Conservation (phyloP, 129 eudicot genomes). For the Dittrichia graveolens region DNA sequence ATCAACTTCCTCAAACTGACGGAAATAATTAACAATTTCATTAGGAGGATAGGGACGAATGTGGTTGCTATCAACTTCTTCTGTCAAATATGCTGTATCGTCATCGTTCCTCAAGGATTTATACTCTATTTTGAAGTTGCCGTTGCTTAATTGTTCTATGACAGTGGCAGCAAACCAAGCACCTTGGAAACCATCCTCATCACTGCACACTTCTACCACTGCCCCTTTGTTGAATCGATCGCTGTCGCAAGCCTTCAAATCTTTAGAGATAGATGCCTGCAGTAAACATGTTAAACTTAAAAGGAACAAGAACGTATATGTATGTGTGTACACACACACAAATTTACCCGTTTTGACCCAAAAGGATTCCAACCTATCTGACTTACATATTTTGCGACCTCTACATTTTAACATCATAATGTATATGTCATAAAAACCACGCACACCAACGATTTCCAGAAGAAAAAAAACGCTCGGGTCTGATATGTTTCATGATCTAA, state of each 20-base stretch:
- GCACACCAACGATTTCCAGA: not conserved
- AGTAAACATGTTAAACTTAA: not conserved
- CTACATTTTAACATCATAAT: not conserved
- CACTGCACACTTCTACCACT: slow-evolving; percentile 66
- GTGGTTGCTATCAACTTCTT: slow-evolving; percentile 56
- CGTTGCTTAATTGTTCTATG: slow-evolving; percentile 35
- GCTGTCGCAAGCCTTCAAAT: slow-evolving; percentile 28
- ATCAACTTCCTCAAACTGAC: slow-evolving; percentile 66
- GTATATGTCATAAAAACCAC: not conserved
- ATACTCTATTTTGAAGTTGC: slow-evolving; percentile 55
- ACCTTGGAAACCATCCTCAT: slow-evolving; percentile 81
- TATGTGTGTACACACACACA: not conserved
- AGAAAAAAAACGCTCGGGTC: not conserved
- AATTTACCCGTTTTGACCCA: not conserved
- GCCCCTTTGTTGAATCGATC: slow-evolving; percentile 46
- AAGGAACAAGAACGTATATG: not conserved
- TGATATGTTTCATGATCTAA: not conserved
- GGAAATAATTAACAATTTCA: slow-evolving; percentile 39
- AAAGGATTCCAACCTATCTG: not conserved
- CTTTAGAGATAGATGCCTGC: slow-evolving; percentile 33
- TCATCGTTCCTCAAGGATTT: slow-evolving; percentile 57
- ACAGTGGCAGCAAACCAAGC: slow-evolving; percentile 85
- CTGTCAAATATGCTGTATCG: slow-evolving; percentile 54
- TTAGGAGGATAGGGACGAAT: slow-evolving; percentile 62
- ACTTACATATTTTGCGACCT: not conserved